Evolutionary conservation across 805 yeast species (phyloP).

Genomic region (Kuraishia hungarica): DNA sequence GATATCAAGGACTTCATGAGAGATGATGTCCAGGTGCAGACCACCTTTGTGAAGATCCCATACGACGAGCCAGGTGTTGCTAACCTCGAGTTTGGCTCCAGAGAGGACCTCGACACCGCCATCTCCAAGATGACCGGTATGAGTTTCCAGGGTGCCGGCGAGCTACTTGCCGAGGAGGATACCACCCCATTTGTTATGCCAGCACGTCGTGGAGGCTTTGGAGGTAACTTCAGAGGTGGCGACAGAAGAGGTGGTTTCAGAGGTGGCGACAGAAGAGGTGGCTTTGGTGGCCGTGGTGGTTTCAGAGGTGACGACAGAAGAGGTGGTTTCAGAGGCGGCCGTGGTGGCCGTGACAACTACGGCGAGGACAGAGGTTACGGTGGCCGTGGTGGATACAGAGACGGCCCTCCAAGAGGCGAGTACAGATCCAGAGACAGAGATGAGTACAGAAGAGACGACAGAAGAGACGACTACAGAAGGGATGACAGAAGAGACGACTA

Average conservation of each 20-base stretch:
- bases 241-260: too few relatives aligned
- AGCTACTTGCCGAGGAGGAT: constrained; percentile 73
- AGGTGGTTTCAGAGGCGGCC: constrained; percentile 32
- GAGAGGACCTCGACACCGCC: constrained; percentile 71
- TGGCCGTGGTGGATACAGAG: constrained; percentile 19
- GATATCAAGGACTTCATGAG: constrained; percentile 86
- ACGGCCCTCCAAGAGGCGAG: constrained; percentile 10
- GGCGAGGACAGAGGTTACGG: constrained; percentile 21
- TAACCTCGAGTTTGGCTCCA: constrained; percentile 48
- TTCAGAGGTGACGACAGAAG: constrained; percentile 35
- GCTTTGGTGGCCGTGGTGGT: constrained; percentile 29
- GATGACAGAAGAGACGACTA: constrained; percentile 41
- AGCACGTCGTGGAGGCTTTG: constrained; percentile 29
- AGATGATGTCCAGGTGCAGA: constrained; percentile 56
- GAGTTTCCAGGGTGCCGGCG: constrained; percentile 57
- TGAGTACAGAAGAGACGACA: constrained; percentile 37
- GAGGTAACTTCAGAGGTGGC: constrained; percentile 34
- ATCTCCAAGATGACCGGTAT: constrained; percentile 63
- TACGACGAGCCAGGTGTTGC: constrained; percentile 35
- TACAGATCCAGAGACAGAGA: constrained; percentile 8
- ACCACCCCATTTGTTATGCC: constrained; percentile 43
- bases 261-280: constrained; percentile 33
- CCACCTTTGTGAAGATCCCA: constrained; percentile 52
- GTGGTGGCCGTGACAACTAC: constrained; percentile 34
- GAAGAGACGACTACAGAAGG: constrained; percentile 44